A percentile compares a stretch with the other conserved stretches of the same genome.
phyloP scores from a whole-genome alignment of 106 monocot species.

The Cymbidium sinense region DNA sequence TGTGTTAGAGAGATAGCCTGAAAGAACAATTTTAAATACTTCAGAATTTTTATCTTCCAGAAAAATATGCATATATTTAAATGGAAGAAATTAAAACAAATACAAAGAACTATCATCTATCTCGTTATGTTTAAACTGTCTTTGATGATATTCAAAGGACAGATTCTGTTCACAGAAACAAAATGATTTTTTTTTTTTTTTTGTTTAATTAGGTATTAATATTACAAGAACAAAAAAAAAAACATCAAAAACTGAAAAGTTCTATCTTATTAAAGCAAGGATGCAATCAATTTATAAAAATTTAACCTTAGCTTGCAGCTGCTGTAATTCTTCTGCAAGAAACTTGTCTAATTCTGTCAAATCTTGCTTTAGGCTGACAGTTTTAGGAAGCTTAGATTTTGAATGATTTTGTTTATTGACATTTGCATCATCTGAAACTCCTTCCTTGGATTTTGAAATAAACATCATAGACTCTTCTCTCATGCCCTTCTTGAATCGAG shows the following conservation, averaged over 20 bases:
- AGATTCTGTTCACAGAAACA: not conserved
- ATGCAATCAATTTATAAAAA: not conserved
- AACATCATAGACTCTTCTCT: conserved; percentile 7
- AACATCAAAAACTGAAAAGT: not conserved
- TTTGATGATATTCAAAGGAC: not conserved
- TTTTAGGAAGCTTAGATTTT: conserved; percentile 11
- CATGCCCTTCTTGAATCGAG: conserved; percentile 22
- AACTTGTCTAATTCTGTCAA: conserved; percentile 27
- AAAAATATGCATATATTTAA: not conserved
- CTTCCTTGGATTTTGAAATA: conserved; percentile 13
- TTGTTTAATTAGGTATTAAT: not conserved
- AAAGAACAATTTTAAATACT: not conserved
- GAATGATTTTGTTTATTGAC: conserved; percentile 2
- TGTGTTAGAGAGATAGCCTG: conserved; percentile 37
- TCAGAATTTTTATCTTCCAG: not conserved
- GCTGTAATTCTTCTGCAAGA: conserved; percentile 29
- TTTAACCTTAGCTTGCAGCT: conserved; percentile 27
- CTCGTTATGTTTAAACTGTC: not conserved
- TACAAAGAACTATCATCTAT: not conserved
- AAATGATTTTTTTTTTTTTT: not conserved
- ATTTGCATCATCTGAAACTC: conserved; percentile 2
- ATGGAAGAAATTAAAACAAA: not conserved
- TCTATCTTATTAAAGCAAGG: not conserved
- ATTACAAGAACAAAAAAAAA: not conserved
- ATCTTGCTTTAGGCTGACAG: conserved; percentile 20